Evolutionary conservation across 2,329 filamentous ascomycete species (phyloP).

Genomic region (Phialophora expanda): DNA sequence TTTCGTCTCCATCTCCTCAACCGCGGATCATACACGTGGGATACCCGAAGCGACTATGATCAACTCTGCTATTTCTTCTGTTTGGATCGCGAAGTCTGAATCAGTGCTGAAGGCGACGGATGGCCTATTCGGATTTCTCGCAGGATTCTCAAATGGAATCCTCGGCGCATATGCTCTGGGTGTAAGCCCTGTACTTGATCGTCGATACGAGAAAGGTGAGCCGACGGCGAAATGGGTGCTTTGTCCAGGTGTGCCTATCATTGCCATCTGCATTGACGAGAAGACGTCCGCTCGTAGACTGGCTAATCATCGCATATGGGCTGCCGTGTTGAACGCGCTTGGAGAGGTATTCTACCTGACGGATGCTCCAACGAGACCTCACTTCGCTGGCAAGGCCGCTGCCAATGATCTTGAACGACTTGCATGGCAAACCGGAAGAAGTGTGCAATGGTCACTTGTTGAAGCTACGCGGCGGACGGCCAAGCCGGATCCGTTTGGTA

Average conservation of each 20-base stretch:
- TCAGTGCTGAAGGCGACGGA: slow-evolving; percentile 73
- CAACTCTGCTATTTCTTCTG: slow-evolving; percentile 73
- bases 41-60: slow-evolving; percentile 76
- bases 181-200: slow-evolving; percentile 61
- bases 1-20: slow-evolving; percentile 69
- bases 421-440: slow-evolving; percentile 81
- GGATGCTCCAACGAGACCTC: slow-evolving; percentile 66
- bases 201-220: slow-evolving; percentile 72
- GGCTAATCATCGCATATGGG: slow-evolving; percentile 76
- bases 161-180: slow-evolving; percentile 82
- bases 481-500: slow-evolving; percentile 73
- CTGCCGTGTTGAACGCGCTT: slow-evolving; percentile 89
- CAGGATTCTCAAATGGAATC: slow-evolving; percentile 81
- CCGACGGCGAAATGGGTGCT: slow-evolving; percentile 88
- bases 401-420: slow-evolving; percentile 64
- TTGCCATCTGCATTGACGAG: slow-evolving; percentile 82
- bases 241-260: slow-evolving; percentile 89
- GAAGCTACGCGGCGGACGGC: slow-evolving; percentile 77
- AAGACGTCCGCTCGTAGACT: slow-evolving; percentile 75
- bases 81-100: slow-evolving; percentile 88
- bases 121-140: slow-evolving; percentile 79
- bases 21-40: slow-evolving; percentile 64
- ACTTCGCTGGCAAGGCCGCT: slow-evolving; percentile 54
- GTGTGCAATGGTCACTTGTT: slow-evolving; percentile 78
- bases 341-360: slow-evolving; percentile 88